Conservation (phyloP, 108 stramenopile species). For the Skeletonema potamos region DNA sequence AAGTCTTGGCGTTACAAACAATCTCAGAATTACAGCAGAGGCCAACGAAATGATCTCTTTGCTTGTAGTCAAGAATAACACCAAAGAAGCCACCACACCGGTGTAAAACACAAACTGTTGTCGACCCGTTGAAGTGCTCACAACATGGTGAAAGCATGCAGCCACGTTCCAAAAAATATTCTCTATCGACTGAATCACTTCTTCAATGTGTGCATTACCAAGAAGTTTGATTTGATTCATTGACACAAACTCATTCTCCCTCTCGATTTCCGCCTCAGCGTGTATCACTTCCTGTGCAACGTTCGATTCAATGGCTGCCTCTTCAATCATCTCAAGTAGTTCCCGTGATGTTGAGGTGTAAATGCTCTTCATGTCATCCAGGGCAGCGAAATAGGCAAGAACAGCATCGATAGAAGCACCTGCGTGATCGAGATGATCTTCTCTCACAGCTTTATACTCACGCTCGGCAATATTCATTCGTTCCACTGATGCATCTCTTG, state of each 20-base stretch:
- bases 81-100: slow-evolving; percentile 22
- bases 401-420: slow-evolving; percentile 16
- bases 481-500: slow-evolving; percentile 20
- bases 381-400: slow-evolving; percentile 14
- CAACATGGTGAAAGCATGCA: slow-evolving; percentile 25
- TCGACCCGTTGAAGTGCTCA: slow-evolving; percentile 36
- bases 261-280: slow-evolving; percentile 49
- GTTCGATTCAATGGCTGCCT: slow-evolving; percentile 30
- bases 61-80: slow-evolving; percentile 28
- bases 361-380: slow-evolving; percentile 17
- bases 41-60: slow-evolving; percentile 44
- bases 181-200: slow-evolving; percentile 44
- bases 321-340: slow-evolving; percentile 38
- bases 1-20: slow-evolving; percentile 44
- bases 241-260: slow-evolving; percentile 42
- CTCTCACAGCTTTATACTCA: slow-evolving; percentile 12
- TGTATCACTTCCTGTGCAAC: slow-evolving; percentile 40
- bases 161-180: slow-evolving; percentile 41
- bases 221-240: slow-evolving; percentile 41
- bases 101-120: slow-evolving; percentile 48
- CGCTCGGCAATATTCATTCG: slow-evolving; percentile 16
- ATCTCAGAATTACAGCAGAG: slow-evolving; percentile 29
- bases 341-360: slow-evolving; percentile 30
- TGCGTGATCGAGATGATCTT: slow-evolving; percentile 13
- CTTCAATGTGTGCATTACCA: slow-evolving; percentile 40